These are phyloP conservation scores for Diaporthe caulivora DNA, from an alignment of 2,329 filamentous ascomycete genomes.

Conservation along the genomic window DNA sequence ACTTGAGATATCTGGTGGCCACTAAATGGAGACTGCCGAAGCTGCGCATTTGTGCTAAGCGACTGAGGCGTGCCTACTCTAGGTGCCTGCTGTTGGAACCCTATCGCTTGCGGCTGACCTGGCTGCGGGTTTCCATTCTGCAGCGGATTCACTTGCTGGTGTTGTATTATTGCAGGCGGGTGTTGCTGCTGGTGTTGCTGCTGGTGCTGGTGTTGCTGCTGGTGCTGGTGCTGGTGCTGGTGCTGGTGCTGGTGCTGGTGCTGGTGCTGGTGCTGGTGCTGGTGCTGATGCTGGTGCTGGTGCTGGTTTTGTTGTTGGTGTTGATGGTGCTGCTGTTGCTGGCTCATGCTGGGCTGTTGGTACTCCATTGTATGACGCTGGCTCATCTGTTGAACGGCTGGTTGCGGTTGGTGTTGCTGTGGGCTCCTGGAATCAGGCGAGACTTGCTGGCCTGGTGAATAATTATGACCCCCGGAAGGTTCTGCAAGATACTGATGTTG, in stretches of 20 bases:
- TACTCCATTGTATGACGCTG: conserved; percentile 37
- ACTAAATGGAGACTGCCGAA: conserved; percentile 37
- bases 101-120: conserved; percentile 29
- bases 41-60: conserved; percentile 20
- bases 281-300: conserved; percentile 43
- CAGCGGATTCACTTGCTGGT: conserved; percentile 41
- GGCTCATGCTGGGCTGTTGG: conserved; percentile 42
- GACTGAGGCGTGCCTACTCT: conserved; percentile 38
- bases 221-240: conserved; percentile 45
- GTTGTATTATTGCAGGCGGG: conserved; percentile 35
- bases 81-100: conserved; percentile 31
- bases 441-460: conserved; percentile 20
- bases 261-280: conserved; percentile 45
- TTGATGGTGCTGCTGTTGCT: conserved; percentile 46
- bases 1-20: conserved; percentile 30
- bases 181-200: conserved; percentile 34
- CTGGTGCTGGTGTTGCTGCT: conserved; percentile 45
- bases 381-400: conserved; percentile 36
- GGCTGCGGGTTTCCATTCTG: conserved; percentile 30
- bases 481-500: conserved; percentile 35
- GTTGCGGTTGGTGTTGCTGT: conserved; percentile 34
- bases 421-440: conserved; percentile 29
- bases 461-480: conserved; percentile 2
- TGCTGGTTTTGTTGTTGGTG: conserved; percentile 45
- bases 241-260: conserved; percentile 45